Percentiles rank a stretch among this genome's conserved stretches.
These are phyloP conservation scores for Lentinula raphanica DNA, from an alignment of 768 basidiomycete genomes.

Conservation along the genomic window DNA sequence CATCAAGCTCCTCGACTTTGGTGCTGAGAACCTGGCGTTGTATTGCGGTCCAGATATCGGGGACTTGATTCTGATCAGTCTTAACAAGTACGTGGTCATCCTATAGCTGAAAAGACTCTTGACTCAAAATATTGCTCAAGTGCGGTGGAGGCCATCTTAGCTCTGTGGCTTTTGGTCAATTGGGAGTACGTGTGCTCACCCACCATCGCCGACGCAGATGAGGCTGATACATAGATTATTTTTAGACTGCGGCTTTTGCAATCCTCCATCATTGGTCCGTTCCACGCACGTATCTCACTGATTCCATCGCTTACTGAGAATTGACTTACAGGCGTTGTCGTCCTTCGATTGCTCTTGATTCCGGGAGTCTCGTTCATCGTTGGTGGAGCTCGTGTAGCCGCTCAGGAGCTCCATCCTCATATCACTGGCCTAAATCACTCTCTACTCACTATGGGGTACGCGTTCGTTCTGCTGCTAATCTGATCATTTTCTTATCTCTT, in stretches of 20 bases:
- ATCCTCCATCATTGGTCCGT: slow-evolving; percentile 36
- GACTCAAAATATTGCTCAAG: slow-evolving; percentile 20
- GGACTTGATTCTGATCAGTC: slow-evolving; percentile 43
- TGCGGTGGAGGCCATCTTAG: slow-evolving; percentile 44
- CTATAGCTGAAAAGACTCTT: neutral
- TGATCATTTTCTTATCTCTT: neutral
- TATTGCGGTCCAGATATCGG: slow-evolving; percentile 47
- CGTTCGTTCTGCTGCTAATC: neutral
- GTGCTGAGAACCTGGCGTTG: slow-evolving; percentile 44
- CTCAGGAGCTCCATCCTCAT: slow-evolving; percentile 37
- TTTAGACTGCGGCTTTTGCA: slow-evolving; percentile 38
- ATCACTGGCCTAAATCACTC: slow-evolving; percentile 38
- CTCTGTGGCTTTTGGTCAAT: slow-evolving; percentile 38
- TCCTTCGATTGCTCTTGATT: slow-evolving; percentile 39
- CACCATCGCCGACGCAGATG: no score
- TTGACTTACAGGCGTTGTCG: slow-evolving; percentile 29
- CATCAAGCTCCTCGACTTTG: slow-evolving; percentile 45
- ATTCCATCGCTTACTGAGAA: neutral
- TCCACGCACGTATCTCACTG: no score
- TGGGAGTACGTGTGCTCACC: slow-evolving; percentile 36
- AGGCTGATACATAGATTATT: neutral
- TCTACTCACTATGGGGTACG: slow-evolving; percentile 38
- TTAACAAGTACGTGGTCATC: slow-evolving; percentile 38
- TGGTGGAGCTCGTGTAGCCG: slow-evolving; percentile 35
- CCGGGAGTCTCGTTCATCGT: slow-evolving; percentile 40